These are phyloP conservation scores for Penicillium sp. DNA, from an alignment of 2,329 filamentous ascomycete species.

Conservation along the genomic window DNA sequence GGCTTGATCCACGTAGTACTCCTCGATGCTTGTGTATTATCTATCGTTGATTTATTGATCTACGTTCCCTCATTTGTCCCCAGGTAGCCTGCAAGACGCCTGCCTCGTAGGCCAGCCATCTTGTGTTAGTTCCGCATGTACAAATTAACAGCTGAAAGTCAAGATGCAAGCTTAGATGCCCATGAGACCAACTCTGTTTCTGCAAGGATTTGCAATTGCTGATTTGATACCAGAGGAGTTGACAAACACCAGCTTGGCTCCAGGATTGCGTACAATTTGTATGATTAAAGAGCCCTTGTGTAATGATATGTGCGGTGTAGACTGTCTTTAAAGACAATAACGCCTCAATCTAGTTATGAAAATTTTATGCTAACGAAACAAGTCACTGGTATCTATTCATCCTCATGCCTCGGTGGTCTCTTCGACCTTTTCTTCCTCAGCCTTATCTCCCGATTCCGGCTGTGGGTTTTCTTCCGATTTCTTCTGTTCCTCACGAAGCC, in stretches of 20 bases:
- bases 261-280: neutral
- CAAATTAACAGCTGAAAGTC: neutral
- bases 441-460: constrained; percentile 1
- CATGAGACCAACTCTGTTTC: neutral
- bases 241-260: neutral
- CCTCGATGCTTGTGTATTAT: no score
- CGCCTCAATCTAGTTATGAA: neutral
- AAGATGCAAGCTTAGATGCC: neutral
- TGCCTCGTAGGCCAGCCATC: neutral
- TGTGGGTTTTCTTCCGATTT: constrained; percentile 12
- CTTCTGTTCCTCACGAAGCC: constrained; percentile 15
- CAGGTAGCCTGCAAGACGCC: neutral
- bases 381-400: constrained; percentile 3
- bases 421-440: constrained; percentile 1
- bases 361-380: neutral
- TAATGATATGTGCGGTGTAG: neutral
- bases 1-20: neutral
- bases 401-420: constrained; percentile 2
- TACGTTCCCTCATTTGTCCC: neutral
- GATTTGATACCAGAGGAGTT: neutral
- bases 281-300: neutral
- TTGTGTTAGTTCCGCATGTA: no score
- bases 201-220: neutral
- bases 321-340: neutral
- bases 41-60: neutral